Conservation (phyloP, 768 basidiomycete genomes). For the Phlebiopsis flavidoalba region DNA sequence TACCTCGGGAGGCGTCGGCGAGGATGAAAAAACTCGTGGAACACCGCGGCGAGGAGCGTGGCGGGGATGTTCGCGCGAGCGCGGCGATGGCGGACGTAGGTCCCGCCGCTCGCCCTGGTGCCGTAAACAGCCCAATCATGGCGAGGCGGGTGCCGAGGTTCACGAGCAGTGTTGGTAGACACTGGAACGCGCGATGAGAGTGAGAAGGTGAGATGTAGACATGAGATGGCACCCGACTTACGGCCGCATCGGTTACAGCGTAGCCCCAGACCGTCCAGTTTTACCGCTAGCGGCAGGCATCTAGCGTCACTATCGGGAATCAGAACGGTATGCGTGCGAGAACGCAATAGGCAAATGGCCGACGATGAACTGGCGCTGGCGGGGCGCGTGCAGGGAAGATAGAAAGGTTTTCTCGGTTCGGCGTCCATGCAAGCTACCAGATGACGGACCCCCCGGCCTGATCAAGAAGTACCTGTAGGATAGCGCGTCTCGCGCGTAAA, state of each 20-base stretch:
- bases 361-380: conserved; percentile 49
- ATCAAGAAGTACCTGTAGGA: conserved; percentile 37
- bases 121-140: conserved; percentile 62
- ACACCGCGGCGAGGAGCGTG: conserved; percentile 44
- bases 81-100: conserved; percentile 60
- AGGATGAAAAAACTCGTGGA: conserved; percentile 60
- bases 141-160: conserved; percentile 62
- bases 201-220: not conserved
- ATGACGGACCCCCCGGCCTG: conserved; percentile 44
- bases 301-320: not conserved
- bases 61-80: conserved; percentile 62
- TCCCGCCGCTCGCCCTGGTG: conserved; percentile 40
- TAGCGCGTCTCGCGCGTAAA: not conserved
- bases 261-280: conserved; percentile 62
- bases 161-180: conserved; percentile 63
- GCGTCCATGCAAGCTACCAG: conserved; percentile 50
- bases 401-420: conserved; percentile 54
- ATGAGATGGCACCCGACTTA: conserved; percentile 23
- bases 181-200: conserved; percentile 28
- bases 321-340: not conserved
- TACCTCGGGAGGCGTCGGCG: conserved; percentile 53
- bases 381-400: conserved; percentile 51
- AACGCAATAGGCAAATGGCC: conserved; percentile 54
- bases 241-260: conserved; percentile 42
- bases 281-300: conserved; percentile 28